Evolutionary conservation across 768 basidiomycete species (phyloP), one percentile per base, ranked within the genome.

Genomic region (Suillus subaureus): DNA sequence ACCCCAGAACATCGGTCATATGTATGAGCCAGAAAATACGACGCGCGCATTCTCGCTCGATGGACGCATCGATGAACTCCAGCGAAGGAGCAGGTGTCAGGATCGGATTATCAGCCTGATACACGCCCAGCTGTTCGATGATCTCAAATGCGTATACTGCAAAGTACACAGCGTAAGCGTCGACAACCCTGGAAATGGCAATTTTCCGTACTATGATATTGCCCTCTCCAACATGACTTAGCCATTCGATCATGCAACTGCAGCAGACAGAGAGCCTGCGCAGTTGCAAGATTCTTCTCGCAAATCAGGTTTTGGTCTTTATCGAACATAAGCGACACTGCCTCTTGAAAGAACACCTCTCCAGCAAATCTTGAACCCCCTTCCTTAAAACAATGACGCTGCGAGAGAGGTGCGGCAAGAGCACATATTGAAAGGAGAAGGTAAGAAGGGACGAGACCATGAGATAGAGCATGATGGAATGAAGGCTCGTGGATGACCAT

Each of bases 21-120:
- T 88, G 86, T 65, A 91, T 85, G 63, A 91, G 80, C 92, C 92
- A 94, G 76, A 93, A 93, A 65, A 90, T 87, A 64, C 92, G 87
- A 55, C 92, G 88, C n/a, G 88, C 81, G 67, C 89, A 90, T 79
- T 94, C 92, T 66, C 87, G 89, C 71, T 92, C 88, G 68, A 91
- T 86, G 56, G 84, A 84, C 62, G 80, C 80, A 67, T 88, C 83
- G 28, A 87, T 86, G 69, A 86, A 86, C 61, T 86, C 84, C 61
- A 85, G 79, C 65, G 87, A 82, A 61, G 87, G 86, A 51, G 85
- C 77, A 56, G 87, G 84, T 45, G 89, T 84, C 67, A 86, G 80
- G 63, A 83, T 82, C 42, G 87, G 85, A 70, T 84, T 82, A 66
- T 91, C 89, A 45, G 87, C 84, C 68, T 81, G 82, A 71, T 88